Conservation (phyloP, 1,284 basidiomycete genomes). For the Wallemia mellicola region DNA sequence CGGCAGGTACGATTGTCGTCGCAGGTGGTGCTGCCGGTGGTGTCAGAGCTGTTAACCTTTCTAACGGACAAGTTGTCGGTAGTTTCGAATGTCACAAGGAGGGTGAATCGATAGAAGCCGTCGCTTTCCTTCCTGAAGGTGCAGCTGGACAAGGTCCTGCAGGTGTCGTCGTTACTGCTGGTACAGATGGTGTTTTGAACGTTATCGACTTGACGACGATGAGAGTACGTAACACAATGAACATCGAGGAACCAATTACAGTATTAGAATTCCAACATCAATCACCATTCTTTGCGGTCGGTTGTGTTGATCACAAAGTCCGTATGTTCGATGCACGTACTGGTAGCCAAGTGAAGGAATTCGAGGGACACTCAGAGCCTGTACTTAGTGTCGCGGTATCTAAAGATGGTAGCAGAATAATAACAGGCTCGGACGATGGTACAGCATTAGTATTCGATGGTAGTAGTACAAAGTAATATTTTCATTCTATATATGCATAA, state of each 20-base stretch:
- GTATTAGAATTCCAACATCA: background rate
- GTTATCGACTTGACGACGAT: slow-evolving; percentile 78
- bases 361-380: slow-evolving; percentile 56
- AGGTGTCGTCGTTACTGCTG: slow-evolving; percentile 53
- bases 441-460: background rate
- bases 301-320: slow-evolving; percentile 53
- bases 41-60: slow-evolving; percentile 54
- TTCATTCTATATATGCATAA: background rate
- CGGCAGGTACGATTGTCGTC: slow-evolving; percentile 54
- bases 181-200: slow-evolving; percentile 73
- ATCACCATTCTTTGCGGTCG: slow-evolving; percentile 32
- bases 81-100: slow-evolving; percentile 56
- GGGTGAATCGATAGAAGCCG: slow-evolving; percentile 66
- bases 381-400: slow-evolving; percentile 42
- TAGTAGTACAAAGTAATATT: background rate
- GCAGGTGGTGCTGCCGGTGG: slow-evolving; percentile 60
- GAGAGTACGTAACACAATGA: slow-evolving; percentile 42
- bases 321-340: slow-evolving; percentile 80
- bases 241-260: slow-evolving; percentile 24
- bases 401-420: background rate
- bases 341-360: slow-evolving; percentile 41
- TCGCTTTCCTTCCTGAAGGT: slow-evolving; percentile 47
- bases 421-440: background rate
- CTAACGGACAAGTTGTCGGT: slow-evolving; percentile 52
- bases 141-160: slow-evolving; percentile 22